Conservation (phyloP, 1,284 basidiomycete species). For the Ceratorhiza oryzae-sativae region DNA sequence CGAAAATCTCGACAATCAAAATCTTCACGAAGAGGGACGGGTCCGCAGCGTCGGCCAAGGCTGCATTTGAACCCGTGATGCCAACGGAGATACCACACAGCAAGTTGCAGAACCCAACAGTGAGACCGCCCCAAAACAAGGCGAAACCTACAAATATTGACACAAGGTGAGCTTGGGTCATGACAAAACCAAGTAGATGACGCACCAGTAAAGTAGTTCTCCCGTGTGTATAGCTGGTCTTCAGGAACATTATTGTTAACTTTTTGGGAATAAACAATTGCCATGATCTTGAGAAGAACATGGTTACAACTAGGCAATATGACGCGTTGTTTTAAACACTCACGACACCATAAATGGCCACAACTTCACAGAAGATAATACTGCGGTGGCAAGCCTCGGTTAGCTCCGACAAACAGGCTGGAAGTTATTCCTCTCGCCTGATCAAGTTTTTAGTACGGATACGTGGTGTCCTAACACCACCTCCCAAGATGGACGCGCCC, state of each 20-base stretch:
- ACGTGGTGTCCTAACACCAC: conserved; percentile 91
- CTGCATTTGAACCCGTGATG: conserved; percentile 90
- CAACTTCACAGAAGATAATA: conserved; percentile 99
- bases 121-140: conserved; percentile 93
- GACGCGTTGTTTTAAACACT: conserved; percentile 48
- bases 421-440: conserved; percentile 62
- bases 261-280: conserved; percentile 91
- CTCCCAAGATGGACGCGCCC: conserved; percentile 92
- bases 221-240: conserved; percentile 71
- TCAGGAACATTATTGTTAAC: conserved; percentile 65
- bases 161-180: background rate
- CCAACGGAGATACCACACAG: conserved; percentile 92
- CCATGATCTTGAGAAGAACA: conserved; percentile 74
- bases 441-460: conserved; percentile 99
- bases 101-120: conserved; percentile 90
- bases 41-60: conserved; percentile 91
- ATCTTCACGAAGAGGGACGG: conserved; percentile 93
- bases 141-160: conserved; percentile 68
- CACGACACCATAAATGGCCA: conserved; percentile 95
- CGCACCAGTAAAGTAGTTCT: conserved; percentile 90
- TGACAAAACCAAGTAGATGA: conserved; percentile 23
- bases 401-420: background rate
- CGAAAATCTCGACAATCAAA: conserved; percentile 93
- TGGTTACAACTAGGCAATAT: background rate
- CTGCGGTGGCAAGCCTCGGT: conserved; percentile 54